Evolutionary conservation across 352 stramenopile species (phyloP), one percentile per base, ranked within the genome.

Genomic region (Phytophthora pseudosyringae): DNA sequence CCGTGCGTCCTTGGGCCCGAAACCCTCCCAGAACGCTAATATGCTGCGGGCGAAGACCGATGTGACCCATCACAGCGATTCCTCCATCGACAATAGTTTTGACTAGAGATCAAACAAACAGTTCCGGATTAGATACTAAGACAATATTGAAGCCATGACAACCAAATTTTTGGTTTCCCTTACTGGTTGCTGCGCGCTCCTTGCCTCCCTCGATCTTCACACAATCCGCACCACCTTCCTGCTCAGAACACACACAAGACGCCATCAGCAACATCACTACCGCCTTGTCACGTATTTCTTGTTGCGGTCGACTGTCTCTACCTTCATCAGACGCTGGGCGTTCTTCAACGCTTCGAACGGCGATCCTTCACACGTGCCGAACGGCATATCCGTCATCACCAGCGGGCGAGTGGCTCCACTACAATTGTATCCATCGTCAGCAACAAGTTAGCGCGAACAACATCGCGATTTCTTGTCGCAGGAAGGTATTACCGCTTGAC

Each of bases 161-260:
- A 64, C 33, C 9, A 28, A 28, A 36, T 2, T n/a, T n/a, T n/a
- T 25, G 21, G 15, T 39, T 12, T 15, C 38, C 3, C 46, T 52
- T 68, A 95, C 83, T 87, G 10, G 74, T 95, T 55, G 96, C 62
- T 1, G 81, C 78, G 6, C 88, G 77, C 31, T 96, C 88, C 21
- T 77, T 71, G n/a, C 96, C 90, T 57, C 98, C 97, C 83, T 99
- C 98, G 26, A 99, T 91, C 81, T 99, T 99, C 32, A 99, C 96
- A 49, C 93, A 98, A 75, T 99, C 97, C 16, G 98, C 96, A 26
- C 91, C 89, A 18, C 92, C 97, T 83, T 99, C 97, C 85, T 99
- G 49, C 44, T 44, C 4, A 35, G 10, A 35, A 13, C 33, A 21
- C 48, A 46, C 18, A 52, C 41, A 18, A 6, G 45, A n/a, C 45